phyloP scores from a whole-genome alignment of 2,329 filamentous ascomycete genomes.

The Colletotrichum sp. region DNA sequence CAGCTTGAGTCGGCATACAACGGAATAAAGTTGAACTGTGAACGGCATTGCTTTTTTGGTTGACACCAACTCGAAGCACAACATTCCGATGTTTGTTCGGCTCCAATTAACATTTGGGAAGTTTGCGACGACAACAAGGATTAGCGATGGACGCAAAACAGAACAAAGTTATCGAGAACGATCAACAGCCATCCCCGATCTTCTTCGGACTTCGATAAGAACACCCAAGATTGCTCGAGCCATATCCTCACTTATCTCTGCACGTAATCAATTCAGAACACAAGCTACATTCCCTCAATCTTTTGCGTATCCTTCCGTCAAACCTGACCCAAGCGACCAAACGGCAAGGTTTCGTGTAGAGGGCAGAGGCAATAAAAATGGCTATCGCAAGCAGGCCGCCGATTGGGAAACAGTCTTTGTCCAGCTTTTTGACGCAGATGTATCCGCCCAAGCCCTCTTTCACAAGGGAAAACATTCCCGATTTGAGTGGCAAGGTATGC shows the following conservation, averaged over 20 bases:
- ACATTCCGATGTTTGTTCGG: neutral
- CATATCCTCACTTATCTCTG: too few species aligned
- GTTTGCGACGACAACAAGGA: neutral
- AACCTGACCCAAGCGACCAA: too few species aligned
- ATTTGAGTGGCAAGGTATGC: conserved; percentile 39
- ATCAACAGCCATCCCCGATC: neutral
- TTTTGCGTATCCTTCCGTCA: too few species aligned
- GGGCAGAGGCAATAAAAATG: neutral
- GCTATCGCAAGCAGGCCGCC: neutral
- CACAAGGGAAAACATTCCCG: conserved; percentile 32
- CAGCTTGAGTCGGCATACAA: neutral
- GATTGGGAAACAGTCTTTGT: neutral
- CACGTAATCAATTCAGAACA: neutral
- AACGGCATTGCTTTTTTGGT: neutral
- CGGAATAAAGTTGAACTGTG: neutral
- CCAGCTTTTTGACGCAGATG: conserved; percentile 16
- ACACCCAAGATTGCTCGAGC: neutral
- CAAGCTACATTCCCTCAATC: neutral
- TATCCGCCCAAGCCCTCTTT: conserved; percentile 36
- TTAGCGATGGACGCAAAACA: neutral
- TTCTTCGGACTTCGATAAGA: neutral
- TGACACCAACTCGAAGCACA: neutral
- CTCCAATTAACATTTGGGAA: neutral
- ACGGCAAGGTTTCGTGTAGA: too few species aligned
- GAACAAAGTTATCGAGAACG: neutral